These are phyloP conservation scores for Stephania japonica DNA, from an alignment of 164 flowering plant genomes.

Conservation along the genomic window DNA sequence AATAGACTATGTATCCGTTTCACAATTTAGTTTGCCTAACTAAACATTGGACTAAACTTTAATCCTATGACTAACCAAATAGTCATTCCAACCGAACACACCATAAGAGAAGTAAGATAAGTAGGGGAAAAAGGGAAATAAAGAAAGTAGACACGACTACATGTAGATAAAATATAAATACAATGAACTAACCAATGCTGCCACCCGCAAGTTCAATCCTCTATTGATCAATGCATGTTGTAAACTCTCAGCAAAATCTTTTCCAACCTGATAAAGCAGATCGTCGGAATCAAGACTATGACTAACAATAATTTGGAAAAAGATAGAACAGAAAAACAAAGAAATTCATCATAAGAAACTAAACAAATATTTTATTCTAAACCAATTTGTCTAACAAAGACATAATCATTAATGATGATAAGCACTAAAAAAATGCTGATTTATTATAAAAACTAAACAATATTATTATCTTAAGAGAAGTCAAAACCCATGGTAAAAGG, in stretches of 20 bases:
- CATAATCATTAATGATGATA: neutral
- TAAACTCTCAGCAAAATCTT: constrained; percentile 57
- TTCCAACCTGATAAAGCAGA: constrained; percentile 46
- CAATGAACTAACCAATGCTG: constrained; percentile 52
- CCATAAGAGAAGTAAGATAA: neutral
- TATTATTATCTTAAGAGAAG: neutral
- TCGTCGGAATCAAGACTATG: no score
- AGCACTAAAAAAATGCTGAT: neutral
- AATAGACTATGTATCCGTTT: no score
- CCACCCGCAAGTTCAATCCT: constrained; percentile 66
- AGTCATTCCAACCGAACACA: no score
- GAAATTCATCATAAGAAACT: neutral
- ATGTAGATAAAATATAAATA: neutral
- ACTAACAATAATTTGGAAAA: no score
- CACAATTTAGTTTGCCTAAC: no score
- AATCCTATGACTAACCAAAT: no score
- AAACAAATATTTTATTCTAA: neutral
- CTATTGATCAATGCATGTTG: constrained; percentile 49
- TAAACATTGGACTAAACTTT: no score
- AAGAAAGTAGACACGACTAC: neutral
- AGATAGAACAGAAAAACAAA: neutral
- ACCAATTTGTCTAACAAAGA: neutral
- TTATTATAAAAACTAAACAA: no score
- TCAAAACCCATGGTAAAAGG: no score
- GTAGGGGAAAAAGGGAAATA: neutral